These are phyloP conservation scores for Hymenochaete sp. DNA, from an alignment of 1,284 basidiomycete genomes.

Conservation along the genomic window DNA sequence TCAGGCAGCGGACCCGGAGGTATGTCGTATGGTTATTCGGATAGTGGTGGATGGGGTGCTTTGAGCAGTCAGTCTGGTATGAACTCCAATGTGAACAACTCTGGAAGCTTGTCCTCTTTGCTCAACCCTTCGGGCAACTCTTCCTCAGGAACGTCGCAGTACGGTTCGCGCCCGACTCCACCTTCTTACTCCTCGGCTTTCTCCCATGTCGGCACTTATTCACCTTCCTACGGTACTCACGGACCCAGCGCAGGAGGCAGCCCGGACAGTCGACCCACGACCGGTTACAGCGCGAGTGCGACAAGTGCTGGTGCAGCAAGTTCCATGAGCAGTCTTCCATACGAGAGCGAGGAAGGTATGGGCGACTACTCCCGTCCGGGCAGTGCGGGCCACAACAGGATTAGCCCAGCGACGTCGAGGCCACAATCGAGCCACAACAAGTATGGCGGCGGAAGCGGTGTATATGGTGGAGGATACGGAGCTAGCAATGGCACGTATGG, in stretches of 20 bases:
- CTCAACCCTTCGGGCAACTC: slow-evolving; percentile 63
- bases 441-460: slow-evolving; percentile 31
- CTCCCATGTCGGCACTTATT: too few relatives aligned
- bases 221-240: too few relatives aligned
- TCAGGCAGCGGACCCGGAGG: slow-evolving; percentile 26
- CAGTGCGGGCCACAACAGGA: slow-evolving; percentile 60
- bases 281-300: slow-evolving; percentile 73
- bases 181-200: slow-evolving; percentile 52
- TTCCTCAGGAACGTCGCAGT: slow-evolving; percentile 51
- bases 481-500: slow-evolving; percentile 7
- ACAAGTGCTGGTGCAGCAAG: slow-evolving; percentile 53
- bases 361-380: slow-evolving; percentile 56
- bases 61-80: slow-evolving; percentile 41
- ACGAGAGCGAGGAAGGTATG: neutral
- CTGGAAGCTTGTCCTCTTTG: slow-evolving; percentile 67
- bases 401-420: slow-evolving; percentile 42
- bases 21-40: slow-evolving; percentile 49
- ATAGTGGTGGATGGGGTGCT: slow-evolving; percentile 45
- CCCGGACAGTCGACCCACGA: slow-evolving; percentile 73
- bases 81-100: slow-evolving; percentile 37
- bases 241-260: slow-evolving; percentile 63
- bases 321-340: slow-evolving; percentile 32
- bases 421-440: slow-evolving; percentile 53
- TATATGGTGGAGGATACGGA: slow-evolving; percentile 26
- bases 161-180: slow-evolving; percentile 50